These are phyloP conservation scores for Metrosideros polymorpha DNA, from an alignment of 441 rosid genomes.

Conservation along the genomic window DNA sequence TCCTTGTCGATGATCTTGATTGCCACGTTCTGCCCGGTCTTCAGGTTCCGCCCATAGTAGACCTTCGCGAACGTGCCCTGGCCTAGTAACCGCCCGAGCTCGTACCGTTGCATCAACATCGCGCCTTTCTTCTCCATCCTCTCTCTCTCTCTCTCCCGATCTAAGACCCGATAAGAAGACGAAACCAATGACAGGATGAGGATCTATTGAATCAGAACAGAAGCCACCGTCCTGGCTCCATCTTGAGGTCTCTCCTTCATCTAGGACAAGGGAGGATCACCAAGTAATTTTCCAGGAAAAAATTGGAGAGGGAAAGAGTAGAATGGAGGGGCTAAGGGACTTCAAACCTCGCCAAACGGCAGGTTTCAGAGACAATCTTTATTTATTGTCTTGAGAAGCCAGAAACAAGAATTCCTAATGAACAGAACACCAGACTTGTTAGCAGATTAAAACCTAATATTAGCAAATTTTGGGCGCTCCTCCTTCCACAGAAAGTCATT, in stretches of 20 bases:
- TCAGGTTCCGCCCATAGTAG: conserved; percentile 51
- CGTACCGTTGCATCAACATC: conserved; percentile 53
- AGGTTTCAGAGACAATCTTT: not conserved
- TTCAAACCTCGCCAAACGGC: not conserved
- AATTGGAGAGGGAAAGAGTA: not conserved
- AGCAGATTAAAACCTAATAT: not conserved
- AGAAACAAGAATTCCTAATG: not conserved
- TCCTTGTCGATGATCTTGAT: conserved; percentile 67
- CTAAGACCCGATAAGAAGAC: not conserved
- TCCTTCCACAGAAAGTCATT: not conserved
- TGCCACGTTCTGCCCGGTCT: conserved; percentile 54
- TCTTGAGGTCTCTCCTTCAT: not conserved
- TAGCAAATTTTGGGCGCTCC: not conserved
- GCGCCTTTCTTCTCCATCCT: conserved; percentile 55
- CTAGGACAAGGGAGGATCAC: not conserved
- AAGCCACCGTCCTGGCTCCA: not conserved
- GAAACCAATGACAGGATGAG: not conserved
- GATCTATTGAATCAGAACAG: not conserved
- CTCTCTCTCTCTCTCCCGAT: not conserved
- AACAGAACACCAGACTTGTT: not conserved
- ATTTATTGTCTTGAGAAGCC: not conserved
- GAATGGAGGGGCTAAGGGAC: not conserved
- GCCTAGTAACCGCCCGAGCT: conserved; percentile 62
- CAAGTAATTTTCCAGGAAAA: not conserved
- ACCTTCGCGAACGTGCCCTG: conserved; percentile 90